Evolutionary conservation across 2,329 filamentous ascomycete genomes (phyloP), one percentile per base, ranked within the genome.

Genomic region (Cryphonectria naterciae): DNA sequence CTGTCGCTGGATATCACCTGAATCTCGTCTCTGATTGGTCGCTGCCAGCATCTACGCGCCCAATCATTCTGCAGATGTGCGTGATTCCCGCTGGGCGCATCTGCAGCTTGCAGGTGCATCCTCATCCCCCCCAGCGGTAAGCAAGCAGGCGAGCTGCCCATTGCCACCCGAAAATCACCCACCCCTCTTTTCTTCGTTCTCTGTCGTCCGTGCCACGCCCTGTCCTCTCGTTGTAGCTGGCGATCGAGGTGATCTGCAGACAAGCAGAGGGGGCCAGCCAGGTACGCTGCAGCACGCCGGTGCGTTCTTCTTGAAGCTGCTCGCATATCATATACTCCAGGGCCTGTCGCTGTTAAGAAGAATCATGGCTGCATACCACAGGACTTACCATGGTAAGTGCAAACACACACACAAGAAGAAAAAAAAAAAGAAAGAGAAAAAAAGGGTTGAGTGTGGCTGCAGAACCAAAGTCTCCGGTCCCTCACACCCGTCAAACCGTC

Each of bases 41-140:
- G 35, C 37, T 28, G 28, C 11, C 41, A 37, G 6, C 7, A n/a
- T 37, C 52, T 61, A 25, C n/a, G 35, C 39, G 65, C 63, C 70
- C 70, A 72, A 72, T 72, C 70, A 72, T 22, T n/a, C 32, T n/a
- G 35, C 67, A 1, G 43, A 35, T 32, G 56, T n/a, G 67, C 68
- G 70, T 71, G 70, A 71, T 71, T 39, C 43, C 39, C 19, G 52
- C 66, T n/a, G 19, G 39, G 52, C 60, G 52, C 69, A 68, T 65
- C 52, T 71, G 69, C 69, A 71, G 69, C 67, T 65, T 71, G 66
- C 70, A 71, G 66, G 56, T 49, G 35, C 65, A 43, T 68, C 17
- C 63, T 58, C 58, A 61, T 49, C 37, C 37, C 37, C 49, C 46
- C 64, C 65, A 52, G 70, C 70, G 70, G 68, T 56, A 72, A 72